Evolutionary conservation across 257 asterid species (phyloP), one percentile per base, ranked within the genome.

Genomic region (Solanum pennellii): DNA sequence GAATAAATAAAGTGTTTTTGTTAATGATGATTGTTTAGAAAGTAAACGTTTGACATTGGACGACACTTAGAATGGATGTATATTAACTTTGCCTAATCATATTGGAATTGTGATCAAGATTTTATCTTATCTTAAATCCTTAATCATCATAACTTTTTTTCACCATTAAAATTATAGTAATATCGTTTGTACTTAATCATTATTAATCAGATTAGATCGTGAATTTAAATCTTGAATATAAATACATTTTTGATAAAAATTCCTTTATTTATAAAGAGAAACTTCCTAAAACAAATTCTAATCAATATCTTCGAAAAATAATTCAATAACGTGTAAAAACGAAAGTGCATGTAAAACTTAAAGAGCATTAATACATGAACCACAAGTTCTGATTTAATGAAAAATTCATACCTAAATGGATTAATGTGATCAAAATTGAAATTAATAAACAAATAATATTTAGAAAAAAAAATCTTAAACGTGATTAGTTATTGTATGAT

Each of bases 211-310:
- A 60, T 60, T 9, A 60, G 9, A n/a, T 60, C 2, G 2, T 0
- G 1, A 10, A 9, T 21, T 60, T 9, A 3, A 60, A 1, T 5
- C 3, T 0, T 21, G 7, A n/a, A 23, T 60, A 21, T 23, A 9
- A 11, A 60, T 23, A 23, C 5, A 60, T 9, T 3, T 60, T 21
- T 1, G 6, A 23, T 21, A 23, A 4, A 12, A 60, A 21, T 3
- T 60, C 6, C 3, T 60, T 23, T 60, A 23, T 21, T 3, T 60
- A 6, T 11, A 23, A 60, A 21, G 7, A 9, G 3, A 60, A n/a
- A 60, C 29, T 9, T 60, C 6, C 14, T 4, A n/a, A 23, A 3
- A 10, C 13, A 23, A 60, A 10, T 9, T 60, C 13, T 3, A 60
- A 60, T 60, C 23, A 60, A 23, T 60, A 16, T 52, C 62, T 52